These are phyloP conservation scores for Sporothrix curviconia DNA, from an alignment of 2,329 filamentous ascomycete species.

Conservation along the genomic window DNA sequence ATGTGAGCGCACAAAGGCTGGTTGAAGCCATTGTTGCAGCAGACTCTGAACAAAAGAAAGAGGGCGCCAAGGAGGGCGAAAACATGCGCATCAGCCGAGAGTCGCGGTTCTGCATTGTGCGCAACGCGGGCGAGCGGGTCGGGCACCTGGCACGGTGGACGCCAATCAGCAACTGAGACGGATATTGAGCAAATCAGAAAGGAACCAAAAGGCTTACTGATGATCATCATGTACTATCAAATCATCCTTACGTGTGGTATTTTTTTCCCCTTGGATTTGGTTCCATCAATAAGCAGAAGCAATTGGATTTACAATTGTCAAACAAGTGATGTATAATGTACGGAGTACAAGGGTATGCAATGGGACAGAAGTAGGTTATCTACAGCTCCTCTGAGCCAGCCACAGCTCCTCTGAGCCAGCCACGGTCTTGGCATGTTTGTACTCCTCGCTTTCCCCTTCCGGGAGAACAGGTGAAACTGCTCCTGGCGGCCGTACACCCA, in stretches of 20 bases:
- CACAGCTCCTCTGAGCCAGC: slow-evolving; percentile 1
- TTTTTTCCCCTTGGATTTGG: too few relatives aligned
- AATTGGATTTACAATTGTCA: too few relatives aligned
- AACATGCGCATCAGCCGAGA: slow-evolving; percentile 26
- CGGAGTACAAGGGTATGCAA: too few relatives aligned
- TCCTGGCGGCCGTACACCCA: slow-evolving; percentile 46
- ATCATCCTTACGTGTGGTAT: too few relatives aligned
- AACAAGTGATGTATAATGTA: too few relatives aligned
- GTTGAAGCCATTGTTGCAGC: slow-evolving; percentile 31
- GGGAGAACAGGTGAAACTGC: slow-evolving; percentile 30
- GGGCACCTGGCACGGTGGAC: slow-evolving; percentile 59
- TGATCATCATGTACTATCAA: too few relatives aligned
- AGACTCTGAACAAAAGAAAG: slow-evolving; percentile 14
- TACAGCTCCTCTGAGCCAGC: too few relatives aligned
- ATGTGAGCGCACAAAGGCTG: slow-evolving; percentile 49
- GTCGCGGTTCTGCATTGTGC: slow-evolving; percentile 64
- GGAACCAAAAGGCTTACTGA: too few relatives aligned
- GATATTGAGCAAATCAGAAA: too few relatives aligned
- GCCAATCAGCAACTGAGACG: slow-evolving; percentile 17
- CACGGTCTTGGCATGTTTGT: too few relatives aligned
- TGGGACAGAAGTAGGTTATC: too few relatives aligned
- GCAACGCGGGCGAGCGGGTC: slow-evolving; percentile 70
- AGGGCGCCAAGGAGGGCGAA: slow-evolving; percentile 17
- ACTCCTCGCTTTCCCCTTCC: not conserved
- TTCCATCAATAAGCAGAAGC: too few relatives aligned